Base-by-base conservation (phyloP, 805 yeast genomes). In the Pichia sporocuriosa region DNA sequence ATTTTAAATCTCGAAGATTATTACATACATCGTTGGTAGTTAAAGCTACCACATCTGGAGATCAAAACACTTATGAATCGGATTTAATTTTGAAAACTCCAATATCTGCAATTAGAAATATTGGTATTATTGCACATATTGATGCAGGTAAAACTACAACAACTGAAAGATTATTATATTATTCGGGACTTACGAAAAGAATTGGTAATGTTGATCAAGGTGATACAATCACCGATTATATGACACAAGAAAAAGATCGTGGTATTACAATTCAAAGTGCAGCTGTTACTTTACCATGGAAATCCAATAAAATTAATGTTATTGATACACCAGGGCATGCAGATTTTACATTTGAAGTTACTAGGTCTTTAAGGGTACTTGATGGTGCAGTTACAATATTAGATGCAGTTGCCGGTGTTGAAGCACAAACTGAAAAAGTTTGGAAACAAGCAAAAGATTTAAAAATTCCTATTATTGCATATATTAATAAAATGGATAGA, bases 111-210 rank as follows among this genome's bases (percentile, higher is more conserved):
- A 73, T 83, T 20, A 67, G 98, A 46, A 90, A 93, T 62, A 85
- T 93, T 26, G 98, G 98, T 2, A 87, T 93, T 52, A 88, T 93
- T 31, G 98, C 98, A n/a, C 98, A 93, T 59, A 93, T 93, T 40
- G 98, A 93, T 67, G 98, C 98, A 3, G 98, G 98, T 0, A 93
- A 93, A 62, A 93, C 98, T 4, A 93, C 98, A 2, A 89, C 98
- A 1, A 90, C 98, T 0, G 98, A 93, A 59, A 68, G 97, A 35
- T 84, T 93, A 87, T 75, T 93, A n/a, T 90, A 73, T 57, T 89
- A 84, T 58, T 73, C 89, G 40, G 97, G 97, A 0, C 71, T 81
- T 44, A 90, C 84, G 1, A 68, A 69, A 22, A 60, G 87, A 20
- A 81, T 93, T 4, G 98, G 98, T 0, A 80, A 93, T 54, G 98